Conservation (phyloP, 768 basidiomycete genomes). For the Suillus decipiens region DNA sequence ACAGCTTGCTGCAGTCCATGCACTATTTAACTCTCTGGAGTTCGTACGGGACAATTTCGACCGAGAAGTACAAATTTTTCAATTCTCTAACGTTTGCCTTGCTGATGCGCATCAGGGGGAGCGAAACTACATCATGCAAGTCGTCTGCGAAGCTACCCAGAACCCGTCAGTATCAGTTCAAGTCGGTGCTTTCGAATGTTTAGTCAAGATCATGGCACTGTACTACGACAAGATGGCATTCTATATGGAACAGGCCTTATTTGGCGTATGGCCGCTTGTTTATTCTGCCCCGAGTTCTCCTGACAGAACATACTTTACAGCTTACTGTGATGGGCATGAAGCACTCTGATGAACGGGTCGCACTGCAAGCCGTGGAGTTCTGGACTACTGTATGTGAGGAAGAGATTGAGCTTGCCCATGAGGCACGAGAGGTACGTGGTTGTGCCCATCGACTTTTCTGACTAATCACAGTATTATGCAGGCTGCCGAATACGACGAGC, state of each 20-base stretch:
- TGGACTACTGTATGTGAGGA: conserved; percentile 99
- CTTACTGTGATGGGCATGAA: conserved; percentile 98
- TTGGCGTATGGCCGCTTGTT: conserved; percentile 65
- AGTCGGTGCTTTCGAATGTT: conserved; percentile 93
- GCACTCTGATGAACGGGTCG: conserved; percentile 85
- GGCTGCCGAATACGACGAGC: conserved; percentile 90
- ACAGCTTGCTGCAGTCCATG: conserved; percentile 89
- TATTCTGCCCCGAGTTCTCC: conserved; percentile 13
- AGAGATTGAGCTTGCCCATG: conserved; percentile 89
- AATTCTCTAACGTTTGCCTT: not conserved
- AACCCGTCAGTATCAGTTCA: conserved; percentile 78
- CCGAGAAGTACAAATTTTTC: conserved; percentile 65
- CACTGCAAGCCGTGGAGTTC: conserved; percentile 96
- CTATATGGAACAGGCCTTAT: conserved; percentile 99
- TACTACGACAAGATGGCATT: conserved; percentile 99
- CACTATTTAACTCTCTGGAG: conserved; percentile 92
- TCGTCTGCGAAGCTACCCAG: conserved; percentile 98
- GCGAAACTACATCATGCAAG: conserved; percentile 99
- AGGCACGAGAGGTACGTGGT: conserved; percentile 79
- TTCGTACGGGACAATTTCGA: conserved; percentile 99
- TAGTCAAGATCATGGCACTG: conserved; percentile 94
- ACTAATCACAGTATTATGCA: conserved; percentile 31
- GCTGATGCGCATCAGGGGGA: conserved; percentile 66
- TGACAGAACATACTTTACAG: conserved; percentile 41
- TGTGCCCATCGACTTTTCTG: not conserved